Percentiles rank a stretch among this genome's conserved stretches.
Evolutionary conservation across 2,329 filamentous ascomycete genomes (phyloP).

Genomic region (Alternaria incomplexa): DNA sequence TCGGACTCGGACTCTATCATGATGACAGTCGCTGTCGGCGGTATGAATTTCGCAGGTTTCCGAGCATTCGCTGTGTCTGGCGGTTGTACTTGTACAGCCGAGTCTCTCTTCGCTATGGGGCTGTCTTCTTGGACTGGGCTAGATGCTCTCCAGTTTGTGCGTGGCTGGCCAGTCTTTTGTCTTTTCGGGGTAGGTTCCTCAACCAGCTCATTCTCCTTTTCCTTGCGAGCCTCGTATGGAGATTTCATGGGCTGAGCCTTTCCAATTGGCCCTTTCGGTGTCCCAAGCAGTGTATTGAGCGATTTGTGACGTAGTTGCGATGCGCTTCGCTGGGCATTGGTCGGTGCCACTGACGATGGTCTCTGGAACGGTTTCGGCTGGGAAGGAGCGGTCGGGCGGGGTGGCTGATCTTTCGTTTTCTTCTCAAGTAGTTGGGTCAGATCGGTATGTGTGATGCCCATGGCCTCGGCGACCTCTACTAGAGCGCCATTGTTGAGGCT

Average conservation of each 20-base stretch:
- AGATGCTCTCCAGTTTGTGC: conserved; percentile 15
- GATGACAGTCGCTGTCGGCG: conserved; percentile 41
- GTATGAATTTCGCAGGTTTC: conserved; percentile 21
- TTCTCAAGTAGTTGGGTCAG: conserved; percentile 77
- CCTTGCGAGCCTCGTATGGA: conserved; percentile 65
- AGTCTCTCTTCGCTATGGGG: conserved; percentile 16
- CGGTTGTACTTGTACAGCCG: conserved; percentile 32
- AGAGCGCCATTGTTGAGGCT: conserved; percentile 77
- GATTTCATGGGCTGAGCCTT: conserved; percentile 67
- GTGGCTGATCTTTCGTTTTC: conserved; percentile 56
- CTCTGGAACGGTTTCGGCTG: conserved; percentile 25
- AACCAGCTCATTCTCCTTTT: conserved; percentile 37
- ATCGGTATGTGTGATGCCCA: conserved; percentile 78
- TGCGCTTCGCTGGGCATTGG: conserved; percentile 14
- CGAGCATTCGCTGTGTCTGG: conserved; percentile 27
- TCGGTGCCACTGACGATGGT: conserved; percentile 24
- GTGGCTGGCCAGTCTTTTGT: conserved; percentile 36
- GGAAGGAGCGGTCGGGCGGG: conserved; percentile 23
- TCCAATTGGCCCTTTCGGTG: conserved; percentile 67
- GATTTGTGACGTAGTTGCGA: conserved; percentile 62
- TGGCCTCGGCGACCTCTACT: conserved; percentile 78
- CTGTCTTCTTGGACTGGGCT: conserved; percentile 21
- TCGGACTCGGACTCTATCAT: conserved; percentile 46
- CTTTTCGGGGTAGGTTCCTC: conserved; percentile 49
- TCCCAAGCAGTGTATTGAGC: conserved; percentile 69